A percentile compares a stretch with the other conserved stretches of the same genome.
Conservation (phyloP, 441 rosid species). For the Arabidopsis hybrid region DNA sequence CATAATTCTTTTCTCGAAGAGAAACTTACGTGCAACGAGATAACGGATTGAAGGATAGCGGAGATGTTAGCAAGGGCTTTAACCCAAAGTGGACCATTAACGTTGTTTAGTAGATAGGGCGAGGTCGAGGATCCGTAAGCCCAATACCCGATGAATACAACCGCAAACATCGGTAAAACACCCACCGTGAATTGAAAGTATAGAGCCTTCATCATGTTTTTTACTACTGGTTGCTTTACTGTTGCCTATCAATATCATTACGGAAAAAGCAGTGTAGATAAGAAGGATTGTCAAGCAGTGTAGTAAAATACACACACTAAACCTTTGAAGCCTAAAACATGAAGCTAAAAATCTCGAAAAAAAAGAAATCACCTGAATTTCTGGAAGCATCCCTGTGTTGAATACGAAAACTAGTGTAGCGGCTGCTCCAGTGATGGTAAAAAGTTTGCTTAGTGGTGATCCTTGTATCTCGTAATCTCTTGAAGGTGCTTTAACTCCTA, state of each 20-base stretch:
- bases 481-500: slow-evolving; percentile 68
- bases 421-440: slow-evolving; percentile 75
- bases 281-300: not conserved
- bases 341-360: not conserved
- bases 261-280: not conserved
- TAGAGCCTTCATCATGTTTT: slow-evolving; percentile 84
- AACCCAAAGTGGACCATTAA: slow-evolving; percentile 81
- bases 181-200: slow-evolving; percentile 86
- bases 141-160: slow-evolving; percentile 86
- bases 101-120: slow-evolving; percentile 72
- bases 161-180: slow-evolving; percentile 72
- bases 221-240: slow-evolving; percentile 74
- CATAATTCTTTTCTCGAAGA: not conserved
- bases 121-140: slow-evolving; percentile 84
- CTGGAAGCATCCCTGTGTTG: slow-evolving; percentile 98
- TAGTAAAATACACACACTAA: no score
- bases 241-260: slow-evolving; percentile 67
- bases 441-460: slow-evolving; percentile 55
- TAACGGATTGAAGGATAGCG: slow-evolving; percentile 86
- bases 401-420: slow-evolving; percentile 88
- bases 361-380: slow-evolving; percentile 71
- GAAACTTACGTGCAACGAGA: slow-evolving; percentile 74
- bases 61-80: slow-evolving; percentile 78
- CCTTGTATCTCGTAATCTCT: slow-evolving; percentile 81
- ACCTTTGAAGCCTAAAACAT: not conserved